A percentile compares a stretch with the other conserved stretches of the same genome.
These are phyloP conservation scores for Jaltomata sinuosa DNA, from an alignment of 257 asterid genomes.

Conservation along the genomic window DNA sequence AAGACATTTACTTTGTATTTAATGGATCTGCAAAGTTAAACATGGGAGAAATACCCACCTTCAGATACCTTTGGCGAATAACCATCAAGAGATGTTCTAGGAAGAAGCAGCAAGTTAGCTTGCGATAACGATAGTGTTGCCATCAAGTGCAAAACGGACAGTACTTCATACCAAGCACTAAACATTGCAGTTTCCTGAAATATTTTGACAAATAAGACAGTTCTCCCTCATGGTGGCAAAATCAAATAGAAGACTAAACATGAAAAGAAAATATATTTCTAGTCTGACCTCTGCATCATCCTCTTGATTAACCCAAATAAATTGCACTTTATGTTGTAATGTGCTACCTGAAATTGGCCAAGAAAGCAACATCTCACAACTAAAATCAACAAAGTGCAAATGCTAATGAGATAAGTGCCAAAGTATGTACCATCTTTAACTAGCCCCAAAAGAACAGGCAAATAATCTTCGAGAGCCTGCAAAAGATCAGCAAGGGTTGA, in stretches of 20 bases:
- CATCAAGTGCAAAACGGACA: constrained; percentile 97
- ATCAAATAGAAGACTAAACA: constrained; percentile 4
- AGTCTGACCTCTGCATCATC: constrained; percentile 84
- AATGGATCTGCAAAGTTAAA: not conserved
- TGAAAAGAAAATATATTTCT: not conserved
- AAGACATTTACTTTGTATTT: not conserved
- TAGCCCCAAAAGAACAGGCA: constrained; percentile 90
- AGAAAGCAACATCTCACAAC: constrained; percentile 9
- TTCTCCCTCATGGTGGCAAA: constrained; percentile 2
- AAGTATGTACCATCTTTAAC: constrained; percentile 74
- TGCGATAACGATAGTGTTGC: constrained; percentile 78
- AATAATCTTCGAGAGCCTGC: constrained; percentile 84
- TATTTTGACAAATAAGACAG: constrained; percentile 1
- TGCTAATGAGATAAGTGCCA: not conserved
- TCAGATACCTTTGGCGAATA: constrained; percentile 88
- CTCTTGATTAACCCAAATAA: constrained; percentile 95
- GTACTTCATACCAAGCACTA: constrained; percentile 90
- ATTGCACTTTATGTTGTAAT: constrained; percentile 80
- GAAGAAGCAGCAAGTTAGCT: constrained; percentile 88
- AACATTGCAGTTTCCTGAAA: constrained; percentile 76
- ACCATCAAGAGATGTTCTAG: constrained; percentile 79
- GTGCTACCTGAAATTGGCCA: constrained; percentile 58
- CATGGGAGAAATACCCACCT: constrained; percentile 40
- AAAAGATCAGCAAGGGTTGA: constrained; percentile 87
- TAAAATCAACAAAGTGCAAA: constrained; percentile 5